These are phyloP conservation scores for Pseudogymnoascus sp. DNA, from an alignment of 2,329 filamentous ascomycete genomes.

Conservation along the genomic window DNA sequence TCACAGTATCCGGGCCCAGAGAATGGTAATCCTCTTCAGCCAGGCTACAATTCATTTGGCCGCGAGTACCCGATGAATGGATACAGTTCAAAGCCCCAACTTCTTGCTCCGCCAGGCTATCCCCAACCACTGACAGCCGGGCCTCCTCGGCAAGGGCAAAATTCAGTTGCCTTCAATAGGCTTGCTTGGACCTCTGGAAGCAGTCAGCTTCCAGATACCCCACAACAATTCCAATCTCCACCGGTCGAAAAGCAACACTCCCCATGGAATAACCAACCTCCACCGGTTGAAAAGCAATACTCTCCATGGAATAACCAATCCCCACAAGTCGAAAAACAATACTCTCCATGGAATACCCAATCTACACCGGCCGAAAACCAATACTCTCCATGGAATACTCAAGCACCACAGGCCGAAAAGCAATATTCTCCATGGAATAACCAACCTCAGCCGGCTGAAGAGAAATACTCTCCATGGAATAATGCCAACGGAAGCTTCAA, in stretches of 20 bases:
- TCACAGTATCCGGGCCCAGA: background rate
- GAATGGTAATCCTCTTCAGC: background rate
- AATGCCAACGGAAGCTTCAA: background rate
- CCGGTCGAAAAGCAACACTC: background rate
- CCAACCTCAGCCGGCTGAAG: background rate
- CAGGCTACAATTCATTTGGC: background rate
- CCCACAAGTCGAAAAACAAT: background rate
- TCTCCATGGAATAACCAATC: constrained; percentile 7
- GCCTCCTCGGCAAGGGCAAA: constrained; percentile 28
- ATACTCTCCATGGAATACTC: background rate
- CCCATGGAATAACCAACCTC: background rate
- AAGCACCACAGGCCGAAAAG: background rate
- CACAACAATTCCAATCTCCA: background rate
- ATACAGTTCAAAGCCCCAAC: background rate
- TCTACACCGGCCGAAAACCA: background rate
- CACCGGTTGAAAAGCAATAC: background rate
- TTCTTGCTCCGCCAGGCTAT: constrained; percentile 18
- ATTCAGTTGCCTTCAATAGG: constrained; percentile 12
- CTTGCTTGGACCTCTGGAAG: background rate
- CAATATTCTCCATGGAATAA: background rate
- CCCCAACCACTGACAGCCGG: constrained; percentile 31
- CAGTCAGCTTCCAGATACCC: background rate
- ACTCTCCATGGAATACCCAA: constrained; percentile 10
- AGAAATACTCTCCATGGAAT: background rate
- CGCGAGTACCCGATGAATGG: background rate